A percentile compares a stretch with the other conserved stretches of the same genome.
phyloP scores from a whole-genome alignment of 1,139 yeast genomes.

The Petasospora rhodanensis region DNA sequence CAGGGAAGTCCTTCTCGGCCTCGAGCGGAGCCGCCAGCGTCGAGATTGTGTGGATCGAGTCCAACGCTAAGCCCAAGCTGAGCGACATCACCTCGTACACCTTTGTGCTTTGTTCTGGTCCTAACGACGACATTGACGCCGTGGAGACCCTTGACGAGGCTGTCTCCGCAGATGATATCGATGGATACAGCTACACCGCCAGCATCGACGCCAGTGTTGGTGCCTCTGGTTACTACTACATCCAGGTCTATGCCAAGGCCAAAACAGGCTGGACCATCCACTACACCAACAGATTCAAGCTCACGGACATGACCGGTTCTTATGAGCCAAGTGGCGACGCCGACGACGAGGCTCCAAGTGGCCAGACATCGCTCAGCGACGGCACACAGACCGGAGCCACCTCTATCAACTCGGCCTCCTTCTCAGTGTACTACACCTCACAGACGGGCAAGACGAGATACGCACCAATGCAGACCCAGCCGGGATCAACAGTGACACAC shows the following conservation, averaged over 20 bases:
- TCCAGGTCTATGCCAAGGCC: conserved; percentile 58
- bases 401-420: conserved; percentile 33
- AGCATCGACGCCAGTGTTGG: conserved; percentile 40
- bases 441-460: conserved; percentile 73
- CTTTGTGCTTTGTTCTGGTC: conserved; percentile 66
- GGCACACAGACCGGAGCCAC: conserved; percentile 27
- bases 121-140: conserved; percentile 44
- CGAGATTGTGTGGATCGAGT: conserved; percentile 59
- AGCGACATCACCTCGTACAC: conserved; percentile 42
- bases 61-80: conserved; percentile 43
- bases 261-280: conserved; percentile 53
- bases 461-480: conserved; percentile 93
- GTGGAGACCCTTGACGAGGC: conserved; percentile 31
- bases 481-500: conserved; percentile 60
- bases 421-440: conserved; percentile 55
- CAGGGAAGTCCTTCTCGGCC: conserved; percentile 47
- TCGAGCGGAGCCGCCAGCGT: conserved; percentile 45
- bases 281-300: conserved; percentile 62
- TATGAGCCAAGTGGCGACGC: conserved; percentile 34
- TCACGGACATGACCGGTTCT: conserved; percentile 70
- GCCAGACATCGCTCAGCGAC: conserved; percentile 32
- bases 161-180: conserved; percentile 27
- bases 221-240: conserved; percentile 60
- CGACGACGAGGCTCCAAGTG: conserved; percentile 41
- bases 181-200: conserved; percentile 36